These are phyloP conservation scores for Pseudonectria foliicola DNA, from an alignment of 2,329 filamentous ascomycete species.

Conservation along the genomic window DNA sequence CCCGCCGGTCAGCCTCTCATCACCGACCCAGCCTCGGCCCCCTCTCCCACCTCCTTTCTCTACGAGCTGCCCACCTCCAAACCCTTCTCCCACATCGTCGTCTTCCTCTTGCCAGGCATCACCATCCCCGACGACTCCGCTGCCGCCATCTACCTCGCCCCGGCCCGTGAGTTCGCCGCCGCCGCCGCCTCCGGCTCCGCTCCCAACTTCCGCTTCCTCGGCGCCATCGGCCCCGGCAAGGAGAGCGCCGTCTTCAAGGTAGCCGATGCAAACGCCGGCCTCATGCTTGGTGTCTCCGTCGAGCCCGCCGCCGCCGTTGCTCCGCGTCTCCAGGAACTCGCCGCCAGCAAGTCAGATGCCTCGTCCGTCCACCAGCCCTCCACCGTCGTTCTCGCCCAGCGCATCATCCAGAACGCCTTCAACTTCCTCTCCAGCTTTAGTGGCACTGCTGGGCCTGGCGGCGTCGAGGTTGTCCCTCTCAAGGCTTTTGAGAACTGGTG, in stretches of 20 bases:
- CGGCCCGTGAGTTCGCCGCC: conserved; percentile 37
- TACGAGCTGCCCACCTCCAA: conserved; percentile 42
- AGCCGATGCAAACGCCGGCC: conserved; percentile 33
- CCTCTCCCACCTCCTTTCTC: conserved; percentile 48
- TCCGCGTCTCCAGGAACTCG: conserved; percentile 57
- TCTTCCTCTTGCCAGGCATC: conserved; percentile 79
- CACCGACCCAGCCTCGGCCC: conserved; percentile 45
- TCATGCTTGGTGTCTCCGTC: conserved; percentile 75
- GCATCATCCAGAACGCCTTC: conserved; percentile 95
- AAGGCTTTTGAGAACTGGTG: conserved; percentile 97
- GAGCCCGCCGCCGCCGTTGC: conserved; percentile 70
- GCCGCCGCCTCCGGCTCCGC: conserved; percentile 33
- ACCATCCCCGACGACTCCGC: conserved; percentile 67
- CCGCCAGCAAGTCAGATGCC: conserved; percentile 20
- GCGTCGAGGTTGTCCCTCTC: conserved; percentile 83
- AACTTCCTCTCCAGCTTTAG: conserved; percentile 92
- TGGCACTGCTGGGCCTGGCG: conserved; percentile 50
- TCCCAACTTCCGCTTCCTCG: conserved; percentile 73
- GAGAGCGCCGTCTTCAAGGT: conserved; percentile 89
- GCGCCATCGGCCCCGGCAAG: conserved; percentile 83
- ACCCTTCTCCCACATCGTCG: conserved; percentile 72
- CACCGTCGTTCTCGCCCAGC: conserved; percentile 78
- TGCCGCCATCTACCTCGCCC: conserved; percentile 79
- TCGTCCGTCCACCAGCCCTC: conserved; percentile 36
- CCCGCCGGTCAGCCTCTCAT: conserved; percentile 54